Evolutionary conservation across 2,329 filamentous ascomycete genomes (phyloP).

Genomic region (Tolypocladium ovalisporum): DNA sequence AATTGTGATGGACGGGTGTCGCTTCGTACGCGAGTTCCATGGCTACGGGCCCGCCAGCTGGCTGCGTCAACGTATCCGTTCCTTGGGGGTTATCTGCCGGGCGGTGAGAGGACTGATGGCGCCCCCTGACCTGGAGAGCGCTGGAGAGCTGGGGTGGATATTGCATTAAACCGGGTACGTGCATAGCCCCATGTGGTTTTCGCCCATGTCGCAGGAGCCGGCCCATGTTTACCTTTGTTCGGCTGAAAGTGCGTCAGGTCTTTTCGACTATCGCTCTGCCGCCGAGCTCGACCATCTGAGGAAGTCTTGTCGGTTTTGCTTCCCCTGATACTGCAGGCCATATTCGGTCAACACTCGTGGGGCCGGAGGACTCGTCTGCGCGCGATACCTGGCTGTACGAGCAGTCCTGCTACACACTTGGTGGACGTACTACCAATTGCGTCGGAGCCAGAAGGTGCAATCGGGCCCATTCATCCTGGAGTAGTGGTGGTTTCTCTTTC

Average conservation of each 20-base stretch:
- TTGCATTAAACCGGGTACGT: slow-evolving; percentile 1
- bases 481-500: not conserved
- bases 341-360: not conserved
- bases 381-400: not conserved
- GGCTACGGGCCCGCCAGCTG: not conserved
- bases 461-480: not conserved
- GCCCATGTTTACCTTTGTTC: not conserved
- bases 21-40: not conserved
- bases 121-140: too few relatives aligned
- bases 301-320: not conserved
- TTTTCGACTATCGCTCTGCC: not conserved
- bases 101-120: slow-evolving; percentile 15
- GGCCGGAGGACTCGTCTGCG: not conserved
- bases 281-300: not conserved
- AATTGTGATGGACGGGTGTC: not conserved
- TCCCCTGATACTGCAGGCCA: not conserved
- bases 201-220: not conserved
- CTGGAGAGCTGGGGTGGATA: not conserved
- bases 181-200: not conserved
- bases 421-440: not conserved
- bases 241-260: not conserved
- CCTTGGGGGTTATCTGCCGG: slow-evolving; percentile 22
- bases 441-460: not conserved
- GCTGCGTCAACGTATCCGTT: slow-evolving; percentile 3
- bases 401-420: not conserved